A percentile compares a stretch with the other conserved stretches of the same genome.
phyloP scores from a whole-genome alignment of 2,329 filamentous ascomycete species.

The Xylariaceae sp. region DNA sequence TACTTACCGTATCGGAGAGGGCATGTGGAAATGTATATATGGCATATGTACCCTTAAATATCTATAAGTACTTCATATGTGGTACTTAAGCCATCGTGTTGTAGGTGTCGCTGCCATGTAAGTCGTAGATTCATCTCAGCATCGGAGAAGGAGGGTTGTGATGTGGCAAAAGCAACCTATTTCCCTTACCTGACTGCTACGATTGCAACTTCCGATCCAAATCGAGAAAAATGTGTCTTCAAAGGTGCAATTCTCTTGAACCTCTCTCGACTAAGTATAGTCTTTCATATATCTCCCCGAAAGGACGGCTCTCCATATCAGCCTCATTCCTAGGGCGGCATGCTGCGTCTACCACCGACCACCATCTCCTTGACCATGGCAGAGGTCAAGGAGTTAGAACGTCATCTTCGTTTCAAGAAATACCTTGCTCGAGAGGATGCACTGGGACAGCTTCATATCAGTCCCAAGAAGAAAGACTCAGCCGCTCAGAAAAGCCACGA shows the following conservation, averaged over 20 bases:
- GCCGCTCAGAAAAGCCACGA: slow-evolving; percentile 13
- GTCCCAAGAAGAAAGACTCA: slow-evolving; percentile 9
- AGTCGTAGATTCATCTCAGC: not conserved
- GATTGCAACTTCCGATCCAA: not conserved
- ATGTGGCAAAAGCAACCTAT: not conserved
- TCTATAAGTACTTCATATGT: too few relatives aligned
- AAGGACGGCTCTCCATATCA: not conserved
- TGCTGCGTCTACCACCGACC: slow-evolving; percentile 47
- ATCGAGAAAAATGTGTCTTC: not conserved
- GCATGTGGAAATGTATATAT: not conserved
- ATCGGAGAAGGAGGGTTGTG: not conserved
- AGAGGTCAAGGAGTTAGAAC: slow-evolving; percentile 46
- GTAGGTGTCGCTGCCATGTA: not conserved
- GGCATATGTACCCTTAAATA: too few relatives aligned
- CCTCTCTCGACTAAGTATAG: not conserved
- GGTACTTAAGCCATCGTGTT: too few relatives aligned
- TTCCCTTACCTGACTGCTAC: not conserved
- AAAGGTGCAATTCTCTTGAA: not conserved
- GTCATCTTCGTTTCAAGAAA: slow-evolving; percentile 38
- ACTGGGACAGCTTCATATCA: slow-evolving; percentile 23
- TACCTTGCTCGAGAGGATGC: slow-evolving; percentile 37
- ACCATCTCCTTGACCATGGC: slow-evolving; percentile 43
- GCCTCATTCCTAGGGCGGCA: slow-evolving; percentile 27
- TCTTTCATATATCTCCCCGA: not conserved
- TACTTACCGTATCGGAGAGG: not conserved